Base-by-base conservation (phyloP, 768 basidiomycete genomes). In the Hortiboletus campestris region DNA sequence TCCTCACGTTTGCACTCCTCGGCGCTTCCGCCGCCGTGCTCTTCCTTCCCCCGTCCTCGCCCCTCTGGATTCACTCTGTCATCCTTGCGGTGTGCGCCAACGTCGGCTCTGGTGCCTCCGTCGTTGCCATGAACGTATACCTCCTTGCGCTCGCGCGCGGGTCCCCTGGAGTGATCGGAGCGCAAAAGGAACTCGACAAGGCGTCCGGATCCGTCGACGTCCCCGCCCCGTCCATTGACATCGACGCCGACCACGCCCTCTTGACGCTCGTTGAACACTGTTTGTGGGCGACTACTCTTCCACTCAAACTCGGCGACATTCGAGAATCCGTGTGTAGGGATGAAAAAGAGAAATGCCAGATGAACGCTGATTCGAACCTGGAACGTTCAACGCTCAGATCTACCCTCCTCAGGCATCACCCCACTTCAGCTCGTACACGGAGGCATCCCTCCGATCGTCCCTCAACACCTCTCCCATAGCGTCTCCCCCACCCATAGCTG, bases 91-190 rank as follows among this genome's bases (percentile, higher is more conserved):
- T 91, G 43, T 72, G 80, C 8, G 89, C 94, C 10, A 96, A 95
- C 65, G 86, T 94, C 13, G 83, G 85, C 3, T 97, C 96, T 60
- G 91, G 94, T 2, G 88, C 87, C 0, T 89, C 88, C 4, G 77
- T 87, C 11, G 95, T 98, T 4, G 94, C 93, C 19, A 83, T 92
- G 79, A 98, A 98, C 66, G 82, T 92, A 0, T 96, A 96, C 69
- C 81, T 96, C 5, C 92, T 91, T 0, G 74, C 74, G 1, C 79
- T 93, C 8, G 89, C 90, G 3, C 80, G 80, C 57, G 82, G 83
- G 40, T 79, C 85, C 1, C 81, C 83, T 3, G 84, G 86, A 59
- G 85, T 88, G 11, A 63, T 76, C 17, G 60, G 67, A 16, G 69
- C 80, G 2, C 68, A 73, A 29, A 63, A 67, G 6, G 72, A 79